Evolutionary conservation across 139 green algal genomes (phyloP), one percentile per base, ranked within the genome.

Genomic region (Zygnema circumcarinatum): DNA sequence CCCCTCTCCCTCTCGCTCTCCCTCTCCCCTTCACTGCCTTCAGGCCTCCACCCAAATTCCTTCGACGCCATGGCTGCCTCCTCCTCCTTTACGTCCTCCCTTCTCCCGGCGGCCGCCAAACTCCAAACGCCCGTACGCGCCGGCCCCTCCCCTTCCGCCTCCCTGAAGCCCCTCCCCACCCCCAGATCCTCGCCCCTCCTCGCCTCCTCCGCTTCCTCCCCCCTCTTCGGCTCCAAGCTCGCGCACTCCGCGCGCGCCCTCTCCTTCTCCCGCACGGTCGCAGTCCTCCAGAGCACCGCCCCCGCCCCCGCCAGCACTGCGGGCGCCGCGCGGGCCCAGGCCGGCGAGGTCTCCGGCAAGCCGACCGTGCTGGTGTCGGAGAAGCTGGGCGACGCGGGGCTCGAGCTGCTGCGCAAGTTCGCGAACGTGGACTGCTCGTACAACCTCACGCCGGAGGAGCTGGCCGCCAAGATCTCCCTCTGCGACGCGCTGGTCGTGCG

Each of bases 401-500:
- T 98, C 32, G 93, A 96, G 2, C 89, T 98, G 83, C 92, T 99
- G 35, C 87, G 94, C 86, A 40, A 94, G 56, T 92, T 91, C 41
- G 94, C 93, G 1, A 94, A 95, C 2, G 94, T 94, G 29, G 92
- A 96, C 76, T 92, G 83, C 86, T 91, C 86, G 7, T 98, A 96
- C 78, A 93, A 93, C 80, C 79, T 98, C 76, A 95, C 88, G 20
- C 92, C 93, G 0, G 94, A 95, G 72, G 87, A 98, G 86, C 93
- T 98, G 25, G 87, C 90, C 29, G 93, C 92, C 31, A 96, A 96
- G 86, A 92, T 96, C 53, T 87, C 91, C 1, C 56, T 89, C 21
- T 89, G 81, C 0, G 96, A 99, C 82, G 96, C 96, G 1, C 85
- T 99, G 36, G 96, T 99, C 84, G 95, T 99, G 74, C 95, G 96